Evolutionary conservation across 768 basidiomycete species (phyloP), one percentile per base, ranked within the genome.

Genomic region (Boletus pseudo-olivaceus): DNA sequence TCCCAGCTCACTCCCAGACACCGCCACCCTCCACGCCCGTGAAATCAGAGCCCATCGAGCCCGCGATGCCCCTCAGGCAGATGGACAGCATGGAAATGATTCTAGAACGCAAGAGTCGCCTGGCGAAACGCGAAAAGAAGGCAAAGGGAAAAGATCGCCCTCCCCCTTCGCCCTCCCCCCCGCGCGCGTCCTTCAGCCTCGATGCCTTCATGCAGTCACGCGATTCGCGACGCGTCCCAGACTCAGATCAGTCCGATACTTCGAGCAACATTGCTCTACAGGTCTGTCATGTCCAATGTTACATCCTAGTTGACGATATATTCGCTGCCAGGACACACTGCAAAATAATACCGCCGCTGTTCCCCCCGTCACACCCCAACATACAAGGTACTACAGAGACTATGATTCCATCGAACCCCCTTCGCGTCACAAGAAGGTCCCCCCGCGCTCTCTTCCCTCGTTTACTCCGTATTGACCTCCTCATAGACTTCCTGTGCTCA

Each of bases 81-180:
- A 81, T 82, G 70, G 85, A 86, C 58, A 87, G 78, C 65, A 90
- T 90, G 88, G 85, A 90, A 57, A 73, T 81, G 72, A 81, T 90
- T 39, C 79, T 90, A 56, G 88, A 90, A 67, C 80, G 85, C 42
- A 85, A 88, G 67, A 76, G 68, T 54, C 78, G 83, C 51, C 81
- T 79, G 56, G 78, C 67, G 53, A 78, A 76, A 62, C 80, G 75
- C 49, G 83, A 80, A 51, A 79, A 81, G 65, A 71, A 69, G 54
- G 58, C 55, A 42, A 77, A 73, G 56, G 74, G 67, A 45, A 81
- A 76, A 63, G 85, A 82, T 54, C 76, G 81, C 61, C 75, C 77
- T 26, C 71, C 72, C 7, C 75, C 76, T 7, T 83, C 83, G 1
- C 80, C 84, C 10, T 79, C 80, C 5, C 79, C 82, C 30, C 76